Base-by-base conservation (phyloP, 202 grass and related monocot species). In the Dendrocalamus latiflorus region DNA sequence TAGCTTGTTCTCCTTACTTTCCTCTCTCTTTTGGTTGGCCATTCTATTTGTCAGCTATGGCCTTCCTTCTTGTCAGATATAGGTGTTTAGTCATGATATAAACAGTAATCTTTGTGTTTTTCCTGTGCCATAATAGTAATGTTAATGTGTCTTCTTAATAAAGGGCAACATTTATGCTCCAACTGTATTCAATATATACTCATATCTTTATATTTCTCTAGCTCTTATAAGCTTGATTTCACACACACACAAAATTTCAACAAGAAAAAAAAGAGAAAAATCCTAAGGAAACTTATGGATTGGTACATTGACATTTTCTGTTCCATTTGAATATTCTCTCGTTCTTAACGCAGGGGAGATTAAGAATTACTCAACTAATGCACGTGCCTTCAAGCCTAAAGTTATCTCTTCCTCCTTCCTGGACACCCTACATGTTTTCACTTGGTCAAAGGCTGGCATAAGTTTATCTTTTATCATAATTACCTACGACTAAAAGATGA, bases 271-370 rank as follows among this genome's bases (percentile, higher is more conserved):
- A 65, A 39, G 6, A 38, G 65, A 13, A 20, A 65, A 48, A 50
- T 73, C 26, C n/a, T 39, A 74, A 30, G 24, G 50, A 42, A 56
- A 72, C 17, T 48, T 38, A 72, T 43, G 55, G 30, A 42, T 42
- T 56, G 34, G 5, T 33, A 58, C 14, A 72, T 30, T 79, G 65
- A 67, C 16, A 57, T 33, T 85, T 77, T 72, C 13, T 72, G 25
- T 72, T 73, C 71, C 5, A 65, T 78, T 82, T 88, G 81, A 85
- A 85, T 80, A 86, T 81, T 62, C 13, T 69, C 81, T 65, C 36
- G 59, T 71, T 83, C 34, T 88, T 37, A 63, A 79, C 83, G 80
- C 80, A 90, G 88, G 88, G 65, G 75, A 79, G 49, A 80, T 28
- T 72, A 90, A 79, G 68, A 90, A 70, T 37, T 57, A 79, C 62